These are phyloP conservation scores for Xylariaceae sp. DNA, from an alignment of 2,329 filamentous ascomycete genomes.

Conservation along the genomic window DNA sequence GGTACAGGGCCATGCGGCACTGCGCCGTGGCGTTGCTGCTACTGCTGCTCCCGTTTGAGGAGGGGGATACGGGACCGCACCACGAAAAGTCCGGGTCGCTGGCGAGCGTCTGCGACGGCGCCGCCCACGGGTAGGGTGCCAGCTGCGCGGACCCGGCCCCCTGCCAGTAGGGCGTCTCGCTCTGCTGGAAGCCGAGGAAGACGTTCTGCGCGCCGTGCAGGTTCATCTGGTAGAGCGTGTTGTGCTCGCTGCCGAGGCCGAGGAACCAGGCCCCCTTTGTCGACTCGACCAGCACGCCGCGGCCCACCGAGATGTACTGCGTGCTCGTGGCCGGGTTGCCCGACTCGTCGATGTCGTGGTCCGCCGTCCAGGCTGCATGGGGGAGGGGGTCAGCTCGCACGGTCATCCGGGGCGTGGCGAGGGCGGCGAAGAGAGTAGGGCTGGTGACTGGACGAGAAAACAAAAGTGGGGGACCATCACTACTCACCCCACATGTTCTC, in stretches of 20 bases:
- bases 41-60: neutral
- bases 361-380: constrained; percentile 28
- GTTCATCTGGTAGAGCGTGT: constrained; percentile 45
- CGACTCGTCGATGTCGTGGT: constrained; percentile 44
- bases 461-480: too few relatives aligned
- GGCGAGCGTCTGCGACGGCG: constrained; percentile 3
- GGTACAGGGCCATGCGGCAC: constrained; percentile 17
- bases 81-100: constrained; percentile 15
- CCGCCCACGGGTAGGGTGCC: constrained; percentile 6
- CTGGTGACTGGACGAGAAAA: constrained; percentile 1
- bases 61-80: constrained; percentile 3
- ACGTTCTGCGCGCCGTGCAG: constrained; percentile 36
- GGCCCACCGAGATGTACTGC: constrained; percentile 36
- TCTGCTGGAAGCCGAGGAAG: constrained; percentile 37
- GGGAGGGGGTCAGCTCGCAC: neutral
- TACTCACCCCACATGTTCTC: constrained; percentile 46
- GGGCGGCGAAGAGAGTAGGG: too few relatives aligned
- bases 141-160: constrained; percentile 4
- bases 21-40: constrained; percentile 2
- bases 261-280: constrained; percentile 45
- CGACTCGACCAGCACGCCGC: constrained; percentile 39
- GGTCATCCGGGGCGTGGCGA: too few relatives aligned
- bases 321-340: constrained; percentile 9
- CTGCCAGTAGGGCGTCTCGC: constrained; percentile 36
- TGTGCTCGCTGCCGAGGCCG: constrained; percentile 44